Evolutionary conservation across 129 eudicot species (phyloP).

Genomic region (Escallonia rubra): DNA sequence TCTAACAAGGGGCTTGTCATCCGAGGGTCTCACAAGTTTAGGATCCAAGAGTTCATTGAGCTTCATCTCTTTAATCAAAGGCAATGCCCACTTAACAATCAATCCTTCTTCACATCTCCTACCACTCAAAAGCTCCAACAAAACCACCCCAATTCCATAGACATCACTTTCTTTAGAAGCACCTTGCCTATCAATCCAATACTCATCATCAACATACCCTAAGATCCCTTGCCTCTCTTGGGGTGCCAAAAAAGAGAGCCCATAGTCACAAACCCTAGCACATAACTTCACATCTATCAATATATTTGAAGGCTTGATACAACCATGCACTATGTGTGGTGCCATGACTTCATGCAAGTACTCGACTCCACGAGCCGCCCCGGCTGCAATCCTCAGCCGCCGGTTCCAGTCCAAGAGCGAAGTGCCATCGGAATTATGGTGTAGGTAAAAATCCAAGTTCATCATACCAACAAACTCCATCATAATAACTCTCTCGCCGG

Average conservation of each 20-base stretch:
- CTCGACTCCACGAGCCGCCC: constrained; percentile 77
- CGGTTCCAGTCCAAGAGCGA: constrained; percentile 62
- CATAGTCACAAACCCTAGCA: constrained; percentile 79
- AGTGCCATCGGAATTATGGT: constrained; percentile 49
- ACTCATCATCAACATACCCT: constrained; percentile 89
- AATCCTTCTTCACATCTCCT: constrained; percentile 63
- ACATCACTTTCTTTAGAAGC: constrained; percentile 84
- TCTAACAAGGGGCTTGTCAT: constrained; percentile 65
- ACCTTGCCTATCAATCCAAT: constrained; percentile 53
- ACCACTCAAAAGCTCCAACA: constrained; percentile 92
- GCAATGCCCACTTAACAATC: constrained; percentile 82
- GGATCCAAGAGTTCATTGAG: constrained; percentile 68
- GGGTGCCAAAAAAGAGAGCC: constrained; percentile 65
- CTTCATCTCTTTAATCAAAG: constrained; percentile 76
- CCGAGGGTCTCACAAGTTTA: constrained; percentile 54
- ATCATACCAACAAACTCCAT: constrained; percentile 68
- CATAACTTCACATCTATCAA: constrained; percentile 68
- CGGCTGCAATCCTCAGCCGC: constrained; percentile 65
- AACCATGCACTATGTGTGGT: constrained; percentile 72
- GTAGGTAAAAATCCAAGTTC: constrained; percentile 73
- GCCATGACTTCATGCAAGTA: constrained; percentile 66
- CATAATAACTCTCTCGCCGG: constrained; percentile 79
- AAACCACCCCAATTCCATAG: constrained; percentile 82
- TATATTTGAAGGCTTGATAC: constrained; percentile 80
- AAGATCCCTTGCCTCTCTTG: constrained; percentile 48